Conservation (phyloP, 2,329 filamentous ascomycete genomes). For the Lojkania enalia region DNA sequence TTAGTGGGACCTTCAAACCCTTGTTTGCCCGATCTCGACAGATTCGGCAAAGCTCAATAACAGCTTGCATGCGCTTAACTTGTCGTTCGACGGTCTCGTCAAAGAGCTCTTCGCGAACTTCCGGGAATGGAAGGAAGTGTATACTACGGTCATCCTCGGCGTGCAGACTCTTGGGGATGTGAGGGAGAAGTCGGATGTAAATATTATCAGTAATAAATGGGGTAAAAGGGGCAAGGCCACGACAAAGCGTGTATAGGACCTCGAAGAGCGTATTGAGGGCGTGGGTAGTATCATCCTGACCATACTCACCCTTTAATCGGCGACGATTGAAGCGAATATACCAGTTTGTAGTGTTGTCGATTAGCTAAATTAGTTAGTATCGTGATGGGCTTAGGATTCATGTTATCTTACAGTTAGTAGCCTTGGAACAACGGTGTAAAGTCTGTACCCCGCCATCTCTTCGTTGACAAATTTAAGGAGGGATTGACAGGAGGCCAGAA, state of each 20-base stretch:
- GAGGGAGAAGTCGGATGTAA: conserved; percentile 78
- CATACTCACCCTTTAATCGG: conserved; percentile 86
- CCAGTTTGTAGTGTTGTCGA: conserved; percentile 98
- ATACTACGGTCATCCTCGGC: conserved; percentile 80
- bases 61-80: conserved; percentile 88
- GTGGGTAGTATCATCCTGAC: conserved; percentile 81
- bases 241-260: conserved; percentile 84
- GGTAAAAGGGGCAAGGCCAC: conserved; percentile 89
- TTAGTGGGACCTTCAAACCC: conserved; percentile 87
- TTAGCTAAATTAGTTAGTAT: conserved; percentile 54
- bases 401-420: conserved; percentile 59
- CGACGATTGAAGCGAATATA: conserved; percentile 95
- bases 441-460: conserved; percentile 76
- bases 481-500: conserved; percentile 88
- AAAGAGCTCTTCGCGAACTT: conserved; percentile 85
- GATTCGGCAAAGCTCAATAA: conserved; percentile 87
- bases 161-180: conserved; percentile 73
- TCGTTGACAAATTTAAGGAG: conserved; percentile 88
- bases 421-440: conserved; percentile 87
- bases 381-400: neutral
- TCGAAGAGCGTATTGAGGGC: conserved; percentile 94
- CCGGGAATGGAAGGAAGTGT: conserved; percentile 89
- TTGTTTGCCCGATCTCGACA: conserved; percentile 83
- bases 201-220: conserved; percentile 96
- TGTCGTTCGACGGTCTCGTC: conserved; percentile 83